phyloP scores from a whole-genome alignment of 768 basidiomycete species.

The Lepiota venenata region DNA sequence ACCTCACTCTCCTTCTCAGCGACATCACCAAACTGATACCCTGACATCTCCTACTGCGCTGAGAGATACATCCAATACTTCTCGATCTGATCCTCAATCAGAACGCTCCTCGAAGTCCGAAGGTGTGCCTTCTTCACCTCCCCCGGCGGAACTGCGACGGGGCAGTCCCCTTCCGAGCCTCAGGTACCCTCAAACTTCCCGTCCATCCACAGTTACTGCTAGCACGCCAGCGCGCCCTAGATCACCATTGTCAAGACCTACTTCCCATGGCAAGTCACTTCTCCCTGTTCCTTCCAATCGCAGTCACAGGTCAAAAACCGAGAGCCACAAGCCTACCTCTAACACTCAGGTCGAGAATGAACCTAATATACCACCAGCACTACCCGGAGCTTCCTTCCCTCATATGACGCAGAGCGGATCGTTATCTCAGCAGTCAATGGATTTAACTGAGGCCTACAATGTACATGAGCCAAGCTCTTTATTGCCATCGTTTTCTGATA shows the following conservation, averaged over 20 bases:
- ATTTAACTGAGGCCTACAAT: slow-evolving; percentile 9
- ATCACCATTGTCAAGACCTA: neutral
- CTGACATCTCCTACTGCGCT: neutral
- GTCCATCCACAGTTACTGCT: neutral
- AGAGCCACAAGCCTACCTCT: neutral
- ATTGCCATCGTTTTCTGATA: slow-evolving; percentile 6
- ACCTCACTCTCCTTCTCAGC: slow-evolving; percentile 1
- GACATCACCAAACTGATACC: neutral
- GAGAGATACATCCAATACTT: neutral
- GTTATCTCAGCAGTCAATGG: slow-evolving; percentile 8
- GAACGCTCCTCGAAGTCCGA: neutral
- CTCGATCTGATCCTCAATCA: neutral
- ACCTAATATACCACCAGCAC: neutral
- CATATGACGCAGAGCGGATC: neutral
- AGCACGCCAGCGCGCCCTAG: neutral
- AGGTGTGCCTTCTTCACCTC: slow-evolving; percentile 10
- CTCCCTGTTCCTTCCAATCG: neutral
- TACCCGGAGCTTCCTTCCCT: neutral
- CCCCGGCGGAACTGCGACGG: slow-evolving; percentile 3
- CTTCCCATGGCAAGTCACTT: neutral
- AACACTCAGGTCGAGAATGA: neutral
- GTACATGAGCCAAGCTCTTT: neutral
- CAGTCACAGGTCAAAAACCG: neutral
- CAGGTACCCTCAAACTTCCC: neutral
- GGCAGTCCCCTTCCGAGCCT: neutral